Conservation (phyloP, 2,329 filamentous ascomycete species). For the Penicillium nordicum region DNA sequence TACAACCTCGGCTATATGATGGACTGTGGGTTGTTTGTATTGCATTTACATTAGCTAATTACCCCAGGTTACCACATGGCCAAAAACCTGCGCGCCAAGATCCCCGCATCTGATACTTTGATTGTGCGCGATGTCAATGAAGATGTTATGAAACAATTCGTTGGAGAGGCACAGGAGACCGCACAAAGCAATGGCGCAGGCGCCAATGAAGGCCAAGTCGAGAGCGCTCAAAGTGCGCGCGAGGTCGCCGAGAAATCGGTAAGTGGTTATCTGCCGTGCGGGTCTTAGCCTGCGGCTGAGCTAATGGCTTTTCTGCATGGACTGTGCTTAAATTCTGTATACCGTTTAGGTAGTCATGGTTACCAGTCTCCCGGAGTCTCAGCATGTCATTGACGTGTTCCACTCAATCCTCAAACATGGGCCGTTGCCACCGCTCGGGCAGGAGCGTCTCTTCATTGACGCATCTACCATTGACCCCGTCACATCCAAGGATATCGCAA, state of each 20-base stretch:
- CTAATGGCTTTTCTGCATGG: neutral
- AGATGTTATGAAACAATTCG: slow-evolving; percentile 54
- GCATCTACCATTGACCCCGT: slow-evolving; percentile 93
- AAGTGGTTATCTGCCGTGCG: slow-evolving; percentile 34
- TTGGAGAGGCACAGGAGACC: slow-evolving; percentile 48
- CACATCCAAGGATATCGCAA: slow-evolving; percentile 74
- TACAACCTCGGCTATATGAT: neutral
- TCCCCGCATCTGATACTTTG: slow-evolving; percentile 60
- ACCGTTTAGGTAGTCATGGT: slow-evolving; percentile 71
- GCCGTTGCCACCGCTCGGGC: slow-evolving; percentile 49
- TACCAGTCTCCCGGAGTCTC: slow-evolving; percentile 83
- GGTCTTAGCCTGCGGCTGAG: neutral
- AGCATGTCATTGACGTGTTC: slow-evolving; percentile 82
- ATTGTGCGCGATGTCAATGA: slow-evolving; percentile 65
- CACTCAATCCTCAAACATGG: slow-evolving; percentile 65
- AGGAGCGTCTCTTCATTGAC: slow-evolving; percentile 81
- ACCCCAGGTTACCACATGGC: slow-evolving; percentile 68
- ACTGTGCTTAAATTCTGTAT: neutral
- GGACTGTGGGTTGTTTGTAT: neutral
- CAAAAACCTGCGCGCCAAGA: slow-evolving; percentile 64
- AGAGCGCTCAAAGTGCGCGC: slow-evolving; percentile 55
- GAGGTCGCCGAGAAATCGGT: slow-evolving; percentile 66
- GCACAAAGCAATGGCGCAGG: slow-evolving; percentile 25
- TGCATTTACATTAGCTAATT: neutral
- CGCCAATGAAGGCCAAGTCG: slow-evolving; percentile 47